Percentiles rank a stretch among this genome's conserved stretches.
Conservation (phyloP, 306 rosid species). For the Trifolium dubium region DNA sequence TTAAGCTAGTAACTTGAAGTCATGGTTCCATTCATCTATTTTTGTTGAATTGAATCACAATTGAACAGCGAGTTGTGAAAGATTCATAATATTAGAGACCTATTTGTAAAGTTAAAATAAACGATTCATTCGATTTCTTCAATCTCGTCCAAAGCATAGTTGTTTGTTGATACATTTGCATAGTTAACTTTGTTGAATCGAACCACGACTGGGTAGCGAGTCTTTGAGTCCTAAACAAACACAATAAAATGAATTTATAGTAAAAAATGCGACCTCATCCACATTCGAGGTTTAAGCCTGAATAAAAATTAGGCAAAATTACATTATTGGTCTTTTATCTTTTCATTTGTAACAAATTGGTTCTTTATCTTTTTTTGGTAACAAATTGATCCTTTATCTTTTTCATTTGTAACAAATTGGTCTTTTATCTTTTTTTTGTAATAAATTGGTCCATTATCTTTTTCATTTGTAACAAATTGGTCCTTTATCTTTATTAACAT, state of each 20-base stretch:
- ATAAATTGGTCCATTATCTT: too few species aligned
- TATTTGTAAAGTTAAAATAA: neutral
- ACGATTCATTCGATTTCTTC: conserved; percentile 61
- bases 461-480: too few species aligned
- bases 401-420: too few species aligned
- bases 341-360: too few species aligned
- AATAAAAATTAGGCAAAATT: too few species aligned
- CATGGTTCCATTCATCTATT: neutral
- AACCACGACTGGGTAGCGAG: conserved; percentile 83
- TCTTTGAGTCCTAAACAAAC: conserved; percentile 66
- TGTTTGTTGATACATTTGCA: conserved; percentile 86
- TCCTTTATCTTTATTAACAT: too few species aligned
- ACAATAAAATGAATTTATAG: neutral
- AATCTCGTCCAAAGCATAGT: conserved; percentile 88
- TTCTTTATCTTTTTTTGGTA: too few species aligned
- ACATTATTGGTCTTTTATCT: too few species aligned
- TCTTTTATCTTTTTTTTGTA: too few species aligned
- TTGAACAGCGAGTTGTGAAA: neutral
- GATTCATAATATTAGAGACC: too few species aligned
- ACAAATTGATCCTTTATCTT: too few species aligned
- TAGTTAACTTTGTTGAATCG: conserved; percentile 84
- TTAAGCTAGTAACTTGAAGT: neutral
- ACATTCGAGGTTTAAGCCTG: neutral
- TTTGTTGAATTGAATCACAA: neutral
- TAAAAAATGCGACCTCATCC: neutral